These are phyloP conservation scores for Leishmania amazonensis DNA, from an alignment of 208 protist species.

Conservation along the genomic window DNA sequence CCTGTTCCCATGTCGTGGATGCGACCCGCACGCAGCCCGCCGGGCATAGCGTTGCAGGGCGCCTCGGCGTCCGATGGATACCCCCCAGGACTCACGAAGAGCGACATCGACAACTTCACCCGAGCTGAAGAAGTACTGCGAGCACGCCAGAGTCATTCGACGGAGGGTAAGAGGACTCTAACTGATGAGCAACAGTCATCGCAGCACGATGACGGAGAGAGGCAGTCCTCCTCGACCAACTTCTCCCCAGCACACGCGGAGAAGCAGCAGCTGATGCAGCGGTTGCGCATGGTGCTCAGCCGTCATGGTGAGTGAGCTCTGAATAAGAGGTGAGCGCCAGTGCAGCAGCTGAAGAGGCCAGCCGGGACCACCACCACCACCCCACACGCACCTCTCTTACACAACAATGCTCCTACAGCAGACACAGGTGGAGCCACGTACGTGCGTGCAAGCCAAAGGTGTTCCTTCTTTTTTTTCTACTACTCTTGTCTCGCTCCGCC, in stretches of 20 bases:
- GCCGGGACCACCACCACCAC: neutral
- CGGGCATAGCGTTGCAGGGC: neutral
- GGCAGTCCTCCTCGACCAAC: neutral
- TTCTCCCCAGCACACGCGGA: neutral
- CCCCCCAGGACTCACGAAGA: neutral
- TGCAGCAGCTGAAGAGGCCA: neutral
- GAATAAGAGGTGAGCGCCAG: neutral
- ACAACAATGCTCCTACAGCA: neutral
- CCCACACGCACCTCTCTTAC: neutral
- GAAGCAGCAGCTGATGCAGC: slow-evolving; percentile 31
- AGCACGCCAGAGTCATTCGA: neutral
- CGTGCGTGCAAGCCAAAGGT: no score
- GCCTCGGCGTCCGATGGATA: neutral
- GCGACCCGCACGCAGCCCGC: neutral
- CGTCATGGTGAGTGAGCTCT: slow-evolving; percentile 8
- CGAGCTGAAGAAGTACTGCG: neutral
- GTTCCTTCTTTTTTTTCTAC: neutral
- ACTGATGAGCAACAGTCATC: neutral
- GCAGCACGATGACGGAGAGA: neutral
- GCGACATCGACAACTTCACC: neutral
- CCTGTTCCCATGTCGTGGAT: neutral
- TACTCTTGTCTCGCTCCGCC: neutral
- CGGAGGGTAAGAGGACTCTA: neutral
- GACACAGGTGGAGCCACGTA: neutral
- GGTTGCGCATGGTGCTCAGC: slow-evolving; percentile 21